Percentiles rank a stretch among this genome's conserved stretches.
These are phyloP conservation scores for Fagus sylvatica DNA, from an alignment of 306 rosid genomes.

Conservation along the genomic window DNA sequence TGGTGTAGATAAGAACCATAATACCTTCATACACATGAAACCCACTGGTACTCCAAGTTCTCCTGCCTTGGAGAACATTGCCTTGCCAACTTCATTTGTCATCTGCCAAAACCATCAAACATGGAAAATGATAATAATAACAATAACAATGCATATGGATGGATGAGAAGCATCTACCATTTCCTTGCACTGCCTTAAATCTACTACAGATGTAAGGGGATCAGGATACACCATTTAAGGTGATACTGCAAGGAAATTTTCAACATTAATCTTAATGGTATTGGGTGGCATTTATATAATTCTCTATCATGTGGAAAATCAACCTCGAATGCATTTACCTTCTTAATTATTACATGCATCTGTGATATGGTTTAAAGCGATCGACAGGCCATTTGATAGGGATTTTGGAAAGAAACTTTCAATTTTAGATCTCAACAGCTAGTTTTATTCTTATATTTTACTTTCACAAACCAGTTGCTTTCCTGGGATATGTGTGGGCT, in stretches of 20 bases:
- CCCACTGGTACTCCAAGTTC: slow-evolving; percentile 82
- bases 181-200: background rate
- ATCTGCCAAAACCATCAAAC: slow-evolving; percentile 46
- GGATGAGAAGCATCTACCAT: background rate
- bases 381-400: background rate
- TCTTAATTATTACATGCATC: background rate
- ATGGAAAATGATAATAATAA: background rate
- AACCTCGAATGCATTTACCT: background rate
- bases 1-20: background rate
- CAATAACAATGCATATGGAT: background rate
- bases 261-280: background rate
- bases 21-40: slow-evolving; percentile 90
- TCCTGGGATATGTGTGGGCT: background rate
- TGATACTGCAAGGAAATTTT: background rate
- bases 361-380: background rate
- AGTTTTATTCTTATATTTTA: background rate
- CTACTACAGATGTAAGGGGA: background rate
- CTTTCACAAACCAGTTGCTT: background rate
- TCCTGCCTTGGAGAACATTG: slow-evolving; percentile 72
- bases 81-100: slow-evolving; percentile 83
- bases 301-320: background rate
- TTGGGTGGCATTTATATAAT: background rate
- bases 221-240: background rate
- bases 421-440: background rate
- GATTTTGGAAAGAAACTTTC: background rate